Conservation (phyloP, 345 rosid genomes). For the Aquilaria sinensis region DNA sequence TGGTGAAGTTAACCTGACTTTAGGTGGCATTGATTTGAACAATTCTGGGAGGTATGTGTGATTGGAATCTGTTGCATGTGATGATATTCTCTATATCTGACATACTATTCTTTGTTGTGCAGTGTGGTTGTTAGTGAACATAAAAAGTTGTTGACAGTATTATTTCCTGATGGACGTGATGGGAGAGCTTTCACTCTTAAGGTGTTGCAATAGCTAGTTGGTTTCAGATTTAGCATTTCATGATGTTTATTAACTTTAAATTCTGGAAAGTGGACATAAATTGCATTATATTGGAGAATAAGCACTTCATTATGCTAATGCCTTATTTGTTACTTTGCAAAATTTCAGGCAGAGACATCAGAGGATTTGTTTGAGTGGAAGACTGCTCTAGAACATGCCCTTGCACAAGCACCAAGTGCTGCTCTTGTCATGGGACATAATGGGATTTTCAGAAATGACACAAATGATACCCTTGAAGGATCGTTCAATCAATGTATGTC, state of each 20-base stretch:
- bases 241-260: not conserved
- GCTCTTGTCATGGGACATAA: conserved; percentile 93
- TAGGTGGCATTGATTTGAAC: conserved; percentile 97
- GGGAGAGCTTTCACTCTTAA: conserved; percentile 99
- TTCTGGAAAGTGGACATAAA: not conserved
- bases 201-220: conserved; percentile 35
- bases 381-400: conserved; percentile 88
- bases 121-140: conserved; percentile 98
- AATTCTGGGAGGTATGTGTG: conserved; percentile 84
- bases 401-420: conserved; percentile 95
- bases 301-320: conserved; percentile 4
- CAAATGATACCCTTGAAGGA: conserved; percentile 71
- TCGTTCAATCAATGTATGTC: conserved; percentile 71
- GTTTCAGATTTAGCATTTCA: conserved; percentile 2
- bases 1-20: conserved; percentile 90
- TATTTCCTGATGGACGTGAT: conserved; percentile 99
- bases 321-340: conserved; percentile 11
- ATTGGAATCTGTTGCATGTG: conserved; percentile 8
- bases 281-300: not conserved
- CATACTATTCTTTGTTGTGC: conserved; percentile 28
- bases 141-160: conserved; percentile 83
- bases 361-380: conserved; percentile 97
- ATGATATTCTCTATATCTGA: conserved; percentile 15
- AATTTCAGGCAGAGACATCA: conserved; percentile 77
- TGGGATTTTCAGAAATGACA: conserved; percentile 77